Conservation (phyloP, 441 rosid species). For the Euphorbia celastroides region DNA sequence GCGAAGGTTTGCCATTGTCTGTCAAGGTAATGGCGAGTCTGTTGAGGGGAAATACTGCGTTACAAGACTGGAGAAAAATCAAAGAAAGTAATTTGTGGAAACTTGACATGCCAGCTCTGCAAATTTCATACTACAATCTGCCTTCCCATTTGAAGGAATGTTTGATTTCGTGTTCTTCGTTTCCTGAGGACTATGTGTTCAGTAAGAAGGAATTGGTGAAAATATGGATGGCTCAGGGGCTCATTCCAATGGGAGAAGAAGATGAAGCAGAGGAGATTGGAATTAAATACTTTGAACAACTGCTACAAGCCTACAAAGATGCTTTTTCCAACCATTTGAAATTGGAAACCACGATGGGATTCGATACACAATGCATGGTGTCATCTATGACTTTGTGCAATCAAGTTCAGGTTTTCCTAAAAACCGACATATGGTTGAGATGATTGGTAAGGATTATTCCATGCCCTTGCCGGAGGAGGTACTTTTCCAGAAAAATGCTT, state of each 20-base stretch:
- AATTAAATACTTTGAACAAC: not conserved
- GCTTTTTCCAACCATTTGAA: not conserved
- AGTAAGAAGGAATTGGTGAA: slow-evolving; percentile 18
- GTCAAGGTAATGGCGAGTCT: not conserved
- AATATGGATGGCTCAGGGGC: slow-evolving; percentile 18
- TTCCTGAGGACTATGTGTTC: slow-evolving; percentile 4
- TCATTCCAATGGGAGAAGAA: not conserved
- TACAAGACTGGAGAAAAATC: not conserved
- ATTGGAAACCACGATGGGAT: not conserved
- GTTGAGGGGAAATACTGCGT: not conserved
- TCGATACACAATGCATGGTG: slow-evolving; percentile 10
- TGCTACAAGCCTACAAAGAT: slow-evolving; percentile 4
- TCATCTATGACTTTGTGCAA: slow-evolving; percentile 13
- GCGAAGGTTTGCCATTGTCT: not conserved
- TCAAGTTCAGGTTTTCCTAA: slow-evolving; percentile 13
- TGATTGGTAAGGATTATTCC: slow-evolving; percentile 12
- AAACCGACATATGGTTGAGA: slow-evolving; percentile 22
- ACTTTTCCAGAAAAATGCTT: slow-evolving; percentile 15
- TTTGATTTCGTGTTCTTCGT: slow-evolving; percentile 16
- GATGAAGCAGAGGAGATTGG: slow-evolving; percentile 1
- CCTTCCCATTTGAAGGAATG: slow-evolving; percentile 22
- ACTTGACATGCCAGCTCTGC: slow-evolving; percentile 11
- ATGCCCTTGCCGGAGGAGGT: not conserved
- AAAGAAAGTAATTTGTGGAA: not conserved
- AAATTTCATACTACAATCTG: slow-evolving; percentile 22